phyloP scores from a whole-genome alignment of 129 eudicot species.

The Solidago caesia region DNA sequence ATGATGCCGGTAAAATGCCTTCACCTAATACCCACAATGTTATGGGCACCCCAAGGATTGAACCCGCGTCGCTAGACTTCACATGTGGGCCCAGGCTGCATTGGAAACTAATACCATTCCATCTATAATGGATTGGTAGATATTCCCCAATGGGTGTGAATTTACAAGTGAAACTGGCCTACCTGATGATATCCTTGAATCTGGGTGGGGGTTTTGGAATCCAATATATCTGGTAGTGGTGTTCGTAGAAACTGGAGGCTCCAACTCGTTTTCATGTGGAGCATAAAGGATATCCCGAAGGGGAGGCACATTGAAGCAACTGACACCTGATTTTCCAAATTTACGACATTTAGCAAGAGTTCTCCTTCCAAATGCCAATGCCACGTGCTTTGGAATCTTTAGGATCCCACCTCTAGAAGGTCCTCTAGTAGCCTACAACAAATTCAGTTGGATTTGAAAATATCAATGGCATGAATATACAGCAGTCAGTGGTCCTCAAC shows the following conservation, averaged over 20 bases:
- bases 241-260: constrained; percentile 36
- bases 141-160: constrained; percentile 2
- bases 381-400: constrained; percentile 66
- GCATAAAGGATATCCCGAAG: constrained; percentile 71
- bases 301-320: constrained; percentile 77
- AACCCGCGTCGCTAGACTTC: too few relatives aligned
- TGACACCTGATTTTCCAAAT: constrained; percentile 59
- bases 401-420: constrained; percentile 56
- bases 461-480: neutral
- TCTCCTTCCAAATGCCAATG: constrained; percentile 75
- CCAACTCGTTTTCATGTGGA: constrained; percentile 46
- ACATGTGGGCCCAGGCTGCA: too few relatives aligned
- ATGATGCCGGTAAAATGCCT: too few relatives aligned
- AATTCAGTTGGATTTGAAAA: neutral
- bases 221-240: constrained; percentile 39
- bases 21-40: too few relatives aligned
- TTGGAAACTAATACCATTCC: too few relatives aligned
- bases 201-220: constrained; percentile 37
- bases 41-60: too few relatives aligned
- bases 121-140: too few relatives aligned
- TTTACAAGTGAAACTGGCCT: neutral
- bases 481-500: neutral
- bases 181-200: constrained; percentile 42
- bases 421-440: constrained; percentile 75
- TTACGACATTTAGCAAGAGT: constrained; percentile 63